phyloP scores from a whole-genome alignment of 768 basidiomycete species.

The Boletus speciosus region DNA sequence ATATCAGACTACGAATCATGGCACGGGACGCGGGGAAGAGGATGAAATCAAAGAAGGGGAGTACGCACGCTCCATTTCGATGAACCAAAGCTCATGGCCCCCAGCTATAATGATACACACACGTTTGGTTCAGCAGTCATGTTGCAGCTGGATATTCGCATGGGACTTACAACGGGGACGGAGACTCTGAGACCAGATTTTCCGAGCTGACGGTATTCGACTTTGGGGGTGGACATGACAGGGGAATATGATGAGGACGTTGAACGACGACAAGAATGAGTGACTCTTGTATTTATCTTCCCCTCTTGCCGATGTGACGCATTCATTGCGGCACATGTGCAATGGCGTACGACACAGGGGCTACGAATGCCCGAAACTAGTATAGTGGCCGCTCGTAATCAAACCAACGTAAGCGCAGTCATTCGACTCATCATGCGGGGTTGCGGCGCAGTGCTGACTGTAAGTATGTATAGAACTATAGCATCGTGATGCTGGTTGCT shows the following conservation, averaged over 20 bases:
- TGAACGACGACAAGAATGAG: neutral
- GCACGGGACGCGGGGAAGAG: too few species aligned
- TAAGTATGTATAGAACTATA: too few species aligned
- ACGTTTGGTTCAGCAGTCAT: neutral
- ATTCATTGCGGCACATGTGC: too few species aligned
- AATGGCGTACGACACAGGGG: too few species aligned
- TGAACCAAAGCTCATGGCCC: slow-evolving; percentile 12
- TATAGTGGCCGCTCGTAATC: neutral
- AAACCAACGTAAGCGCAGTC: neutral
- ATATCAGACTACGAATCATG: neutral
- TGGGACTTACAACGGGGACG: slow-evolving; percentile 30
- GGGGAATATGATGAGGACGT: neutral
- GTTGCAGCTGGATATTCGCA: neutral
- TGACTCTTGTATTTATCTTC: neutral
- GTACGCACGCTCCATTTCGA: neutral
- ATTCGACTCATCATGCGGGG: neutral
- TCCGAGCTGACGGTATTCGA: slow-evolving; percentile 31
- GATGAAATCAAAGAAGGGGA: too few species aligned
- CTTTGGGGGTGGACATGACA: slow-evolving; percentile 13
- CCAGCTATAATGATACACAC: slow-evolving; percentile 16
- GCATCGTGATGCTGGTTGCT: neutral
- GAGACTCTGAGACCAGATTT: slow-evolving; percentile 33
- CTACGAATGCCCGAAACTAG: too few species aligned
- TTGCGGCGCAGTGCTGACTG: neutral
- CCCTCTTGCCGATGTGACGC: too few species aligned